Conservation (phyloP, 106 monocot genomes). For the Phalaenopsis aphrodite region DNA sequence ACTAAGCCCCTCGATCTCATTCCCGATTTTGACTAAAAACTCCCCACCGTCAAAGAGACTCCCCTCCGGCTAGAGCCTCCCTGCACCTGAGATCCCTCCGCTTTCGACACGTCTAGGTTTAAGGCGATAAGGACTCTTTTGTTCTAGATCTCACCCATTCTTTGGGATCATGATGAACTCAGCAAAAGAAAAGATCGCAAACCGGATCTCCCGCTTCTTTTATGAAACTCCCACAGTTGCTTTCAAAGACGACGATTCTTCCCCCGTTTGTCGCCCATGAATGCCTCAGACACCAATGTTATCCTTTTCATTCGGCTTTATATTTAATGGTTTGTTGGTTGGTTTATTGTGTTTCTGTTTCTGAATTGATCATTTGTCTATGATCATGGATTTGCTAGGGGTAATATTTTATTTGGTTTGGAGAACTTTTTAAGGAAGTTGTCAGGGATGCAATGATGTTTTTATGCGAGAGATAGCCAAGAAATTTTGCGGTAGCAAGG, state of each 20-base stretch:
- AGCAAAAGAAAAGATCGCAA: constrained; percentile 59
- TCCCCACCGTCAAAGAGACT: no score
- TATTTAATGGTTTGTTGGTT: not conserved
- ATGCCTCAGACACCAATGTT: not conserved
- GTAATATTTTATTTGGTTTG: not conserved
- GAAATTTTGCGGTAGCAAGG: not conserved
- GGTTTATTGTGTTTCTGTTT: not conserved
- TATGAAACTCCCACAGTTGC: constrained; percentile 33
- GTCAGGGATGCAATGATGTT: not conserved
- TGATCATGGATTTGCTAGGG: not conserved
- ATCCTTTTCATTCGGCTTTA: not conserved
- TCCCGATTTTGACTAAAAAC: no score
- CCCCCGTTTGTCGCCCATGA: constrained; percentile 1
- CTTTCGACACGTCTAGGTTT: not conserved
- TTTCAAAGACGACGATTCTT: not conserved
- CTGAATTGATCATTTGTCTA: not conserved
- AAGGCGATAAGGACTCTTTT: not conserved
- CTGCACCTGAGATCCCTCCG: not conserved
- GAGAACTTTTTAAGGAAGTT: not conserved
- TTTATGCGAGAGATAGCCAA: not conserved
- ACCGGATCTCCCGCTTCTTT: constrained; percentile 51
- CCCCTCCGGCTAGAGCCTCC: no score
- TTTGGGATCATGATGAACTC: constrained; percentile 17
- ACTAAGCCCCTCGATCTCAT: no score
- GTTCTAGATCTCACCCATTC: not conserved